Percentiles rank a stretch among this genome's conserved stretches.
Conservation (phyloP, 202 grass and related monocot species). For the Alloteropsis angusta region DNA sequence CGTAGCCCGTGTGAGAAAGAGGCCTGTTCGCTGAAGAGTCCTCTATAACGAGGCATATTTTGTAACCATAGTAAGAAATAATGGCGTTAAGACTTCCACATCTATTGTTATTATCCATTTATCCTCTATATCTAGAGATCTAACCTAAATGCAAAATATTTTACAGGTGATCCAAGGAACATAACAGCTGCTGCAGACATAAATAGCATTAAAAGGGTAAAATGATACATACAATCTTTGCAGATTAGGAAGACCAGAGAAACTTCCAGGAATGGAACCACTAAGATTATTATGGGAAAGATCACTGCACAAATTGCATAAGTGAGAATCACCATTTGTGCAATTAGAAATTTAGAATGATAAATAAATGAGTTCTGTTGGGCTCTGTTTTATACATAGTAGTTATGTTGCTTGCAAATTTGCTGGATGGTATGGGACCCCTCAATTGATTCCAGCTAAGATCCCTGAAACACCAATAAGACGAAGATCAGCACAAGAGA, state of each 20-base stretch:
- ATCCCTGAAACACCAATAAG: constrained; percentile 58
- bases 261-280: constrained; percentile 65
- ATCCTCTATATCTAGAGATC: not conserved
- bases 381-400: constrained; percentile 51
- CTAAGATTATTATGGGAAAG: constrained; percentile 70
- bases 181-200: not conserved
- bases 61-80: not conserved
- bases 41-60: not conserved
- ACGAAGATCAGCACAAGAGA: not conserved
- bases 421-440: constrained; percentile 65
- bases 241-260: constrained; percentile 66
- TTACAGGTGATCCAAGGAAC: not conserved
- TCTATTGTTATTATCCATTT: not conserved
- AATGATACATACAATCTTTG: constrained; percentile 63
- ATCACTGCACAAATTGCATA: constrained; percentile 63
- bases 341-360: not conserved
- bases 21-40: too few relatives aligned
- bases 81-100: not conserved
- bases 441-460: constrained; percentile 74
- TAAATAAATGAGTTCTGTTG: not conserved
- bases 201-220: not conserved
- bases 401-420: constrained; percentile 73
- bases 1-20: too few relatives aligned
- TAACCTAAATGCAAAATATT: constrained; percentile 3
- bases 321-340: not conserved